Conservation (phyloP, 257 asterid genomes). For the Thymus mandschuricus region DNA sequence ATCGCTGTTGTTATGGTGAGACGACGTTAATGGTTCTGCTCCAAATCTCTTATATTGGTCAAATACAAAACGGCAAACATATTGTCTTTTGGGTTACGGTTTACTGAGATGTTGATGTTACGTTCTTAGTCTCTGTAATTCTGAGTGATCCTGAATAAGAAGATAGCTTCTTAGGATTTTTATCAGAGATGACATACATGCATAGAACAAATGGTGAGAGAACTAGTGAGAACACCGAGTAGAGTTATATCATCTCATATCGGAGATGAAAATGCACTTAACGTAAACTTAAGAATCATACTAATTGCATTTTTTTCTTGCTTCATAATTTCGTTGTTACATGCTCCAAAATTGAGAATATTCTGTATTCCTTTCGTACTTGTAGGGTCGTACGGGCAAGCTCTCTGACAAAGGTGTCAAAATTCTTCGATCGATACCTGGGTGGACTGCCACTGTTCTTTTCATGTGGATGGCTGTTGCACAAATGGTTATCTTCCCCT, state of each 20-base stretch:
- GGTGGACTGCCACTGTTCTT: slow-evolving; percentile 98
- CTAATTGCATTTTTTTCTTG: not conserved
- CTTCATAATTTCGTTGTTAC: slow-evolving; percentile 17
- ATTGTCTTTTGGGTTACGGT: not conserved
- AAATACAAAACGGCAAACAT: not conserved
- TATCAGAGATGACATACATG: not conserved
- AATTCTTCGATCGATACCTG: slow-evolving; percentile 73
- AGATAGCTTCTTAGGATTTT: not conserved
- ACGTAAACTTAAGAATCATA: not conserved
- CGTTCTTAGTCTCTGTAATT: not conserved
- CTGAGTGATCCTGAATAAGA: not conserved
- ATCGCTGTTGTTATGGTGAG: slow-evolving; percentile 77
- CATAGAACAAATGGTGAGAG: not conserved
- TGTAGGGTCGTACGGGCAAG: slow-evolving; percentile 85
- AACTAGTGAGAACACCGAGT: not conserved
- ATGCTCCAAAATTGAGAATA: slow-evolving; percentile 4
- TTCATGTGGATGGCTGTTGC: slow-evolving; percentile 99
- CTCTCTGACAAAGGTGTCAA: slow-evolving; percentile 71
- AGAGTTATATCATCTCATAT: not conserved
- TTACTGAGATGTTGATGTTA: too few relatives aligned
- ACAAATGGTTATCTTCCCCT: slow-evolving; percentile 60
- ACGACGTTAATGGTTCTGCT: slow-evolving; percentile 16
- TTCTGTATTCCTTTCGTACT: slow-evolving; percentile 14
- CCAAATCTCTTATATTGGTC: not conserved
- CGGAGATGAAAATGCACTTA: slow-evolving; percentile 14